These are phyloP conservation scores for Colletotrichum spaethianum DNA, from an alignment of 2,329 filamentous ascomycete genomes.

Conservation along the genomic window DNA sequence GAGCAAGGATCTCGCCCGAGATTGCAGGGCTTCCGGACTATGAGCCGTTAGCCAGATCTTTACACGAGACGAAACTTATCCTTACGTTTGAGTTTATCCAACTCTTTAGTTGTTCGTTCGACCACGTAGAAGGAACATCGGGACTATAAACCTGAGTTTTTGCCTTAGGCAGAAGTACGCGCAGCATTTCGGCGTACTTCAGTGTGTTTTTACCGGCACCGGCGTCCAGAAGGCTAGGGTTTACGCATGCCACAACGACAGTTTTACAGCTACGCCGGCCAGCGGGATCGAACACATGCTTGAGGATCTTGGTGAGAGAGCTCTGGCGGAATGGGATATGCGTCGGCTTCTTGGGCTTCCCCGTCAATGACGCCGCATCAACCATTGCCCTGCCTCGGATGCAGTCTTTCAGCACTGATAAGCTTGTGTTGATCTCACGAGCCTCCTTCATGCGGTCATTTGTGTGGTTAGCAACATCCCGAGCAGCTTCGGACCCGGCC, in stretches of 20 bases:
- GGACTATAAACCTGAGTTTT: constrained; percentile 46
- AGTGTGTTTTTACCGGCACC: constrained; percentile 63
- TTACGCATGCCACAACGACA: constrained; percentile 63
- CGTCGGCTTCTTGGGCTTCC: constrained; percentile 48
- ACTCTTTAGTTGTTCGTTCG: constrained; percentile 52
- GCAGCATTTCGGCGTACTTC: constrained; percentile 63
- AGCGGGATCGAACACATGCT: constrained; percentile 63
- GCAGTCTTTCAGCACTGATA: constrained; percentile 67
- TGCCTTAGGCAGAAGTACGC: constrained; percentile 53
- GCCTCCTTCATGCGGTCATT: constrained; percentile 62
- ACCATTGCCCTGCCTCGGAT: constrained; percentile 60
- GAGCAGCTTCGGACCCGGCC: constrained; percentile 63
- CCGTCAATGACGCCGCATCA: constrained; percentile 45
- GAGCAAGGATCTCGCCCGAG: constrained; percentile 52
- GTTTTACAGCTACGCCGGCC: constrained; percentile 57
- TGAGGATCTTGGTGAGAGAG: constrained; percentile 62
- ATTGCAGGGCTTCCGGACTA: constrained; percentile 58
- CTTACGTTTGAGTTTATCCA: constrained; percentile 60
- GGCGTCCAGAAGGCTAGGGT: constrained; percentile 60
- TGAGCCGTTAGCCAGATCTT: not conserved
- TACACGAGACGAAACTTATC: not conserved
- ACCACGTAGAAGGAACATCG: constrained; percentile 55
- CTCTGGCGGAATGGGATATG: constrained; percentile 63
- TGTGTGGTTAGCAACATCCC: constrained; percentile 57
- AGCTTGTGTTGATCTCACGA: constrained; percentile 62